Conservation (phyloP, 1,284 basidiomycete species). For the Agroathelia rolfsii region DNA sequence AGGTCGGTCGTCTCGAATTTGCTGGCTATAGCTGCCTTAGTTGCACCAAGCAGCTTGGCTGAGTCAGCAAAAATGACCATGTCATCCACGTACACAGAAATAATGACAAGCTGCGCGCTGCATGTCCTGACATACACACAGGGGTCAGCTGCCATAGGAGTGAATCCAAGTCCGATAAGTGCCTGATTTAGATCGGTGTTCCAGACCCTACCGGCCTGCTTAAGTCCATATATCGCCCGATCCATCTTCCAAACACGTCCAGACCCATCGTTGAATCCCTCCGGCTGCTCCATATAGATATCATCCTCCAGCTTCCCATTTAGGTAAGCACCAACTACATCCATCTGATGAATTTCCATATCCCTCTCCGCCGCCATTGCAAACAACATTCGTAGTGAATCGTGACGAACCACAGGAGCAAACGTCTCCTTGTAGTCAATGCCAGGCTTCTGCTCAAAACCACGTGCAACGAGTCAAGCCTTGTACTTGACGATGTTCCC, state of each 20-base stretch:
- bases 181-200: conserved; percentile 23
- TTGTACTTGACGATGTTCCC: conserved; percentile 21
- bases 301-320: conserved; percentile 18
- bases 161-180: conserved; percentile 21
- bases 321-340: conserved; percentile 24
- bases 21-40: too few relatives aligned
- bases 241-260: conserved; percentile 14
- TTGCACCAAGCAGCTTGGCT: too few relatives aligned
- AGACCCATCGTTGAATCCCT: conserved; percentile 18
- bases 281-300: conserved; percentile 25
- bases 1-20: too few relatives aligned
- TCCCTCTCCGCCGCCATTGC: conserved; percentile 20
- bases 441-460: conserved; percentile 23
- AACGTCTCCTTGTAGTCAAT: conserved; percentile 30
- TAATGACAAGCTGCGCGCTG: too few relatives aligned
- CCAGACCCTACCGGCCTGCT: conserved; percentile 22
- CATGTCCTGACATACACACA: too few relatives aligned
- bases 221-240: conserved; percentile 17
- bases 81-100: too few relatives aligned
- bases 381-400: conserved; percentile 21
- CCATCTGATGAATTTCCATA: conserved; percentile 23
- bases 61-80: too few relatives aligned
- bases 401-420: conserved; percentile 24
- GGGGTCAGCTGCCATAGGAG: conserved; percentile 20
- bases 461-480: conserved; percentile 25